Conservation (phyloP, 2,329 filamentous ascomycete genomes). For the Cytospora schulzeri region DNA sequence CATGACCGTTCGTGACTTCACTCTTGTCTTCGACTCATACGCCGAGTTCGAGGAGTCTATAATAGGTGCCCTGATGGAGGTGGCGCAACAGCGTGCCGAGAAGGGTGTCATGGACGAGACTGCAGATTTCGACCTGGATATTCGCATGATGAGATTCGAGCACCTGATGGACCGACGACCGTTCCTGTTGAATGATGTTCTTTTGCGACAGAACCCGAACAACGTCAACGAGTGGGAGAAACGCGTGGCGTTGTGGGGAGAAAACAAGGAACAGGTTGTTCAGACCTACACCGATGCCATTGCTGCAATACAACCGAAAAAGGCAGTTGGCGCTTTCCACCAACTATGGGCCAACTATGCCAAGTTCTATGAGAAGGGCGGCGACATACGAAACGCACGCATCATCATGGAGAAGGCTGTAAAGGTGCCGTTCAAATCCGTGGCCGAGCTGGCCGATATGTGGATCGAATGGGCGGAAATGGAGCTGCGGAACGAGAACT, state of each 20-base stretch:
- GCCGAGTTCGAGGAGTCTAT: slow-evolving; percentile 96
- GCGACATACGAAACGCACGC: slow-evolving; percentile 80
- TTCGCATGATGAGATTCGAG: slow-evolving; percentile 97
- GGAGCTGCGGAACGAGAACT: slow-evolving; percentile 94
- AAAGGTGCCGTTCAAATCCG: slow-evolving; percentile 96
- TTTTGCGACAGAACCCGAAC: slow-evolving; percentile 93
- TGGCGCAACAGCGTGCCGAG: slow-evolving; percentile 76
- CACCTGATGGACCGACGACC: slow-evolving; percentile 96
- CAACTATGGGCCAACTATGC: slow-evolving; percentile 96
- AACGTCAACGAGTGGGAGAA: slow-evolving; percentile 98
- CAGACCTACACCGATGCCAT: slow-evolving; percentile 96
- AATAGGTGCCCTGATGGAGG: slow-evolving; percentile 88
- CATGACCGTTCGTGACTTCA: slow-evolving; percentile 98
- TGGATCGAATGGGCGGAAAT: slow-evolving; percentile 99
- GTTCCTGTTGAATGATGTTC: slow-evolving; percentile 93
- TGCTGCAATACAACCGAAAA: slow-evolving; percentile 88
- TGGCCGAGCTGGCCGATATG: slow-evolving; percentile 95
- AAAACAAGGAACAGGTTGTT: slow-evolving; percentile 88
- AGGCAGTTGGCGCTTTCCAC: slow-evolving; percentile 89
- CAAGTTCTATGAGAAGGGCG: slow-evolving; percentile 91
- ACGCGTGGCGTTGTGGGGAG: slow-evolving; percentile 90
- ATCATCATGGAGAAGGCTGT: slow-evolving; percentile 97
- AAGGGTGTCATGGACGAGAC: slow-evolving; percentile 77
- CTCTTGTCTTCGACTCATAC: slow-evolving; percentile 93
- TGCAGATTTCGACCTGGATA: slow-evolving; percentile 91